A percentile compares a stretch with the other conserved stretches of the same genome.
Evolutionary conservation across 148 eudicot species (phyloP).

Genomic region (Vaccinium darrowii): DNA sequence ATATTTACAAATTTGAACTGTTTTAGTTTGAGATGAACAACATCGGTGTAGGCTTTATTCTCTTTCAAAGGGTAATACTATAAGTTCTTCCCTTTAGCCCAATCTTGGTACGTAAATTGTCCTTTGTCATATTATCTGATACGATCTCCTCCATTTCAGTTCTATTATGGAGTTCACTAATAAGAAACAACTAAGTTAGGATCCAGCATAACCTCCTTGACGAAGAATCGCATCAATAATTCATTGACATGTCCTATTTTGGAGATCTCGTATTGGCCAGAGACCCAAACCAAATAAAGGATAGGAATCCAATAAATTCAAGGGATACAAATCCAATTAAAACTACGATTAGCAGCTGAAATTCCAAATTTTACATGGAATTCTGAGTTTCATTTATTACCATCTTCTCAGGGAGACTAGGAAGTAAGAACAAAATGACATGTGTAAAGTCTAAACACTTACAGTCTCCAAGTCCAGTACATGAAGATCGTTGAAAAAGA

Average conservation of each 20-base stretch:
- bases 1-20: not conserved
- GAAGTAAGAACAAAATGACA: conserved; percentile 17
- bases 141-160: not conserved
- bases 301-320: not conserved
- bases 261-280: not conserved
- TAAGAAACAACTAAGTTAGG: not conserved
- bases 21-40: not conserved
- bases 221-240: not conserved
- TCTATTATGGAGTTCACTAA: not conserved
- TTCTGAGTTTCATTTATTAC: not conserved
- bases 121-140: not conserved
- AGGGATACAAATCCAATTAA: not conserved
- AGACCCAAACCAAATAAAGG: not conserved
- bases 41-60: not conserved
- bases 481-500: conserved; percentile 77
- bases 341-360: not conserved
- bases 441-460: conserved; percentile 28
- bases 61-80: not conserved
- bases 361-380: not conserved
- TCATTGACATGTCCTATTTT: not conserved
- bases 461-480: conserved; percentile 91
- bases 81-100: not conserved
- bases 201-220: not conserved
- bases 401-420: not conserved
- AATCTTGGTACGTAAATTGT: not conserved